Percentiles rank a stretch among this genome's conserved stretches.
Conservation (phyloP, 345 rosid species). For the Murraya koenigii region DNA sequence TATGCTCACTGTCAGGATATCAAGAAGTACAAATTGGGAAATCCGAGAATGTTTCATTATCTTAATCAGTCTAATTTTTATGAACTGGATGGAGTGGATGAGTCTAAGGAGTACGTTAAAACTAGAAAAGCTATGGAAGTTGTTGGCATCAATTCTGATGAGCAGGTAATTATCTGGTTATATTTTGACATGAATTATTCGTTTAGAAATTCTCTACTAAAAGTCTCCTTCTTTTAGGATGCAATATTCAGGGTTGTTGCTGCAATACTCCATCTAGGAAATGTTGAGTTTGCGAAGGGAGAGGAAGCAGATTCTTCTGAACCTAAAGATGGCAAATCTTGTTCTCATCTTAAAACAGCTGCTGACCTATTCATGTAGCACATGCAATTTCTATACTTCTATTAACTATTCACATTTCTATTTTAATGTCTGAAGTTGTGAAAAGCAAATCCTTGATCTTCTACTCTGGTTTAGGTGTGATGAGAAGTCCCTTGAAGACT, state of each 20-base stretch:
- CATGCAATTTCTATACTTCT: constrained; percentile 9
- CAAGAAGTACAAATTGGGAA: constrained; percentile 74
- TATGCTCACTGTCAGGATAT: constrained; percentile 50
- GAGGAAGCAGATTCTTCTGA: constrained; percentile 75
- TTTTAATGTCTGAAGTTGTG: constrained; percentile 6
- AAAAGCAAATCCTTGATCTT: constrained; percentile 19
- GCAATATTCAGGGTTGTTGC: constrained; percentile 90
- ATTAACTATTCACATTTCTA: neutral
- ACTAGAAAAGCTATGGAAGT: constrained; percentile 94
- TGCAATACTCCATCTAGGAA: constrained; percentile 97
- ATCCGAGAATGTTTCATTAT: constrained; percentile 82
- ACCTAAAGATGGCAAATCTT: constrained; percentile 85
- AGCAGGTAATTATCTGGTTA: constrained; percentile 61
- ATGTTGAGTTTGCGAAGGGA: constrained; percentile 79
- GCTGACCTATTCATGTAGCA: constrained; percentile 85
- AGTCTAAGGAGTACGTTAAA: constrained; percentile 68
- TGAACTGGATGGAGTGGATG: constrained; percentile 80
- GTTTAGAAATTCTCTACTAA: constrained; percentile 23
- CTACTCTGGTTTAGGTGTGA: constrained; percentile 71
- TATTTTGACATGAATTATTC: constrained; percentile 8
- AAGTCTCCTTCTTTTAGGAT: constrained; percentile 47
- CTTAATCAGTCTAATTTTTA: constrained; percentile 86
- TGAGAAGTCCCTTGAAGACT: constrained; percentile 77
- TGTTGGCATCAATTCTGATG: constrained; percentile 75
- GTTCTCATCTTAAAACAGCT: constrained; percentile 70